These are phyloP conservation scores for Scenedesmus sp. DNA, from an alignment of 163 green algal genomes.

Conservation along the genomic window DNA sequence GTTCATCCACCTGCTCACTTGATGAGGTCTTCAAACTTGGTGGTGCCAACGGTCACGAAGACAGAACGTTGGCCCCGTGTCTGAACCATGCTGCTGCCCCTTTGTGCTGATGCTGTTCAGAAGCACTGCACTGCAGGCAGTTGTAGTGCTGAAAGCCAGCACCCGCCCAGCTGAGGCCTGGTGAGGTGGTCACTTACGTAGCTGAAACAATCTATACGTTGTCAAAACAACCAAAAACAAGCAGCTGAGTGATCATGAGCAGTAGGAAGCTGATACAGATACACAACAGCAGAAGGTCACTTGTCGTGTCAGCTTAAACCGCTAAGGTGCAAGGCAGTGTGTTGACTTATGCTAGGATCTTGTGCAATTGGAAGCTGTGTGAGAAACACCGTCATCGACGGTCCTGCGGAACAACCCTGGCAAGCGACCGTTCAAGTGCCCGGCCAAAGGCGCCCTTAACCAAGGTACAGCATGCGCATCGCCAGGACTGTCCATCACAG, in stretches of 20 bases:
- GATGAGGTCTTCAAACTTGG: conserved; percentile 87
- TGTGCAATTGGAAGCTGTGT: background rate
- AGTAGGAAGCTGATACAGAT: too few relatives aligned
- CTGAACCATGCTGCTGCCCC: background rate
- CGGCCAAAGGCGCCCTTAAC: too few relatives aligned
- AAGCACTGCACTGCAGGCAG: background rate
- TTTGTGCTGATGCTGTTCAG: background rate
- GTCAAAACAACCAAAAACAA: background rate
- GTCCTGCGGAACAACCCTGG: background rate
- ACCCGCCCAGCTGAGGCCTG: background rate
- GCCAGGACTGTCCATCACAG: too few relatives aligned
- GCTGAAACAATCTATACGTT: background rate
- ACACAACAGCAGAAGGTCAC: too few relatives aligned
- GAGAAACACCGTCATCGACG: background rate
- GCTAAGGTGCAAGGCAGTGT: too few relatives aligned
- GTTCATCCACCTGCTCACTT: conserved; percentile 45
- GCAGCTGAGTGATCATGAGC: background rate
- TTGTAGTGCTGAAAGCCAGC: background rate
- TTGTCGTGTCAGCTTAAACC: too few relatives aligned
- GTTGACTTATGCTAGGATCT: background rate
- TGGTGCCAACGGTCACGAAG: conserved; percentile 92
- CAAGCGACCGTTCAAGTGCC: conserved; percentile 1
- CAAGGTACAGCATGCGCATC: too few relatives aligned
- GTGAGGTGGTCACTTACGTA: background rate
- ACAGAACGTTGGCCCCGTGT: conserved; percentile 49